Evolutionary conservation across 2,329 filamentous ascomycete species (phyloP), one percentile per base, ranked within the genome.

Genomic region (Cladosporium oxysporum): DNA sequence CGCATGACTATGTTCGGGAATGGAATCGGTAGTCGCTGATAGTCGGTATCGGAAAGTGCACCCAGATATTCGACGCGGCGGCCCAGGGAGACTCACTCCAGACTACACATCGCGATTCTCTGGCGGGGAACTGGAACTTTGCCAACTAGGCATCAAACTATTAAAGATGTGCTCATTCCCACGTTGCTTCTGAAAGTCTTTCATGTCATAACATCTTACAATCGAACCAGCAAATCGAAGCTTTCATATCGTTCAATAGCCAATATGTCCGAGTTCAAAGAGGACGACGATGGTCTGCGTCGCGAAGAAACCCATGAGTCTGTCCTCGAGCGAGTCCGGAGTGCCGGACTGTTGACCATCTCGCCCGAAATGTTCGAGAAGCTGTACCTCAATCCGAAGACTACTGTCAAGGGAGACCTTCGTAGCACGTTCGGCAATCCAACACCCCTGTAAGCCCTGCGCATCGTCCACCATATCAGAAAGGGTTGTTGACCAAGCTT

Each of bases 311-410:
- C n/a, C 7, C 23, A 52, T 16, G 21, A 55, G 7, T 31, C 61
- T 6, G 47, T 52, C 26, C 49, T 55, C 28, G 49, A 63, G 33
- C 44, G 61, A 12, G 35, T 58, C 7, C 49, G 49, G 21, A 16
- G 12, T 26, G 49, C 49, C 5, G 26, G 49, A 7, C 26, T 29
- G 23, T 31, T 49, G 23, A 62, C 58, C 10, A 49, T 62, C n/a
- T 29, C 70, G 26, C 64, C 69, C n/a, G 70, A 70, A 55, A 62
- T 69, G 47, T 72, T 71, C 62, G 71, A 72, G 49, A 66, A 62
- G n/a, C 60, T 72, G 16, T 71, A 71, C 50, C 67, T 72, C 35
- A 59, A 65, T 33, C 71, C 70, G 2, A 58, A 66, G 50, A 66
- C 44, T 5, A 29, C 49, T 26, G 69, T 71, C 31, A 62, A 67